Percentiles rank a stretch among this genome's conserved stretches.
Evolutionary conservation across 164 flowering plant species (phyloP).

Genomic region (Chimonanthus salicifolius): DNA sequence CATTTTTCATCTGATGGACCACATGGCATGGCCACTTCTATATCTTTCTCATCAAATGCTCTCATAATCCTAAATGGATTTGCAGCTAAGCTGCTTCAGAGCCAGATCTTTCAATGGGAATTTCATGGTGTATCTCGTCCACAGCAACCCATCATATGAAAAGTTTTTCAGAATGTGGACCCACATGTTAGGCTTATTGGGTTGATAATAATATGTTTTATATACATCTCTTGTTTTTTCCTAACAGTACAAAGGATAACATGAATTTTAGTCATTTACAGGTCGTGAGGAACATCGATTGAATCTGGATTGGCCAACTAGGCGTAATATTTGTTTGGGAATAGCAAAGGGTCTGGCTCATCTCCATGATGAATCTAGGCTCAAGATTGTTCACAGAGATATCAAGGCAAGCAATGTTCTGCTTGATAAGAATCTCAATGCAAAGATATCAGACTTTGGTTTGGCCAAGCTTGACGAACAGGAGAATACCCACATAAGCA

Average conservation of each 20-base stretch:
- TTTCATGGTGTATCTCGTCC: background rate
- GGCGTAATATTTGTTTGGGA: too few species aligned
- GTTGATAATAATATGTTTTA: background rate
- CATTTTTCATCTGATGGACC: background rate
- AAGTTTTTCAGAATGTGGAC: background rate
- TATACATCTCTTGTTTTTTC: too few species aligned
- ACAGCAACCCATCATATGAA: background rate
- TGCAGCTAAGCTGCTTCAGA: background rate
- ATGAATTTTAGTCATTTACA: background rate
- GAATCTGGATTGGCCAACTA: too few species aligned
- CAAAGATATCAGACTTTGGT: background rate
- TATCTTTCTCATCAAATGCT: background rate
- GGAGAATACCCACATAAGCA: background rate
- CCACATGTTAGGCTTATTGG: background rate
- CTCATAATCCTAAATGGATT: background rate
- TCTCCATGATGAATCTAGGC: background rate
- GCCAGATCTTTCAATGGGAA: background rate
- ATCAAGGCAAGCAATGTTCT: background rate
- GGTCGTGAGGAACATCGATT: background rate
- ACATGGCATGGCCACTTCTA: background rate
- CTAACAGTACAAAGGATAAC: too few species aligned
- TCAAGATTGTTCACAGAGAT: background rate
- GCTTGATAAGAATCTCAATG: background rate
- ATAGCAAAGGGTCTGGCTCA: background rate
- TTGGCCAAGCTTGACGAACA: background rate